Percentiles rank a stretch among this genome's conserved stretches.
Conservation (phyloP, 371 early-diverging fungal genomes). For the Capillidium heterosporum region DNA sequence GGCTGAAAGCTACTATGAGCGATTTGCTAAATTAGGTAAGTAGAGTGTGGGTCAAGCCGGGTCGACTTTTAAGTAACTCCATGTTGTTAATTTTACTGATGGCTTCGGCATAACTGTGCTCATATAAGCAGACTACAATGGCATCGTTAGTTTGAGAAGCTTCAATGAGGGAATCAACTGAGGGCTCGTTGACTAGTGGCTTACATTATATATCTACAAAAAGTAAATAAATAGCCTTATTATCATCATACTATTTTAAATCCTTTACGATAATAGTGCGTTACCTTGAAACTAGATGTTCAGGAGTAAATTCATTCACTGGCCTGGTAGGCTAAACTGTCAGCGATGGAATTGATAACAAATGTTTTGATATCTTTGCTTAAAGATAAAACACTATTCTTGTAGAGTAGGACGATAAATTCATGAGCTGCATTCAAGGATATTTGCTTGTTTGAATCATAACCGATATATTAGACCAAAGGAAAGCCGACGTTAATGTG, state of each 20-base stretch:
- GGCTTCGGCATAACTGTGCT: constrained; percentile 27
- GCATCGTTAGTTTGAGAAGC: constrained; percentile 19
- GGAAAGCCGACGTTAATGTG: not conserved
- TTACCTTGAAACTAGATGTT: constrained; percentile 26
- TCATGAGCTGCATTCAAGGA: constrained; percentile 30
- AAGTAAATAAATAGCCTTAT: constrained; percentile 8
- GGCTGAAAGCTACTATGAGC: constrained; percentile 24
- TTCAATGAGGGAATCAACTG: constrained; percentile 13
- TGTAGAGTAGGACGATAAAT: constrained; percentile 31
- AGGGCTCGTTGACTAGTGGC: not conserved
- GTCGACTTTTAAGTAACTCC: constrained; percentile 24
- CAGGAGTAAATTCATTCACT: constrained; percentile 39
- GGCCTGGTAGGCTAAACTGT: constrained; percentile 20
- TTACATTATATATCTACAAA: constrained; percentile 13
- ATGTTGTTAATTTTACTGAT: constrained; percentile 32
- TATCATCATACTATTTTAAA: constrained; percentile 7
- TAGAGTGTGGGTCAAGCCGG: constrained; percentile 16
- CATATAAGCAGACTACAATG: constrained; percentile 23
- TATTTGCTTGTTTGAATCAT: constrained; percentile 18
- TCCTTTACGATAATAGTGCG: constrained; percentile 22
- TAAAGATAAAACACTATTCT: constrained; percentile 22
- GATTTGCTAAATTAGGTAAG: constrained; percentile 14
- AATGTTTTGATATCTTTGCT: constrained; percentile 8
- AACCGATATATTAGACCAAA: constrained; percentile 13
- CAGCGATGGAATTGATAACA: constrained; percentile 25